A percentile compares a stretch with the other conserved stretches of the same genome.
phyloP scores from a whole-genome alignment of 2,329 filamentous ascomycete species.

The Sclerotinia nivalis region DNA sequence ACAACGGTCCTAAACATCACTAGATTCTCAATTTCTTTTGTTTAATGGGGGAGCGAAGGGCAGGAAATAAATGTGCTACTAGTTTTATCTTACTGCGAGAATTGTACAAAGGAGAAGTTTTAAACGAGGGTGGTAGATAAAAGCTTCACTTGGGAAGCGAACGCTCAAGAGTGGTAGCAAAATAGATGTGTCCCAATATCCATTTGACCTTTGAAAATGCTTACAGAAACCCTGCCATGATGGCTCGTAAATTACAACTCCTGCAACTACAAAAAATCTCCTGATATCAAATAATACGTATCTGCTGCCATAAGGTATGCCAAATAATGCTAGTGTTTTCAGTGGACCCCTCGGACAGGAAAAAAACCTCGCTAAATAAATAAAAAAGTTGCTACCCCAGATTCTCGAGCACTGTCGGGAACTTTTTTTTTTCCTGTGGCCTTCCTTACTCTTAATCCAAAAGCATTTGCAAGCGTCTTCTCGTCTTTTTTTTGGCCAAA shows the following conservation, averaged over 20 bases:
- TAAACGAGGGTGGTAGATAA: slow-evolving; percentile 25
- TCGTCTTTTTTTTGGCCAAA: neutral
- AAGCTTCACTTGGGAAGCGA: slow-evolving; percentile 34
- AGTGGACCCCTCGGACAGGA: slow-evolving; percentile 23
- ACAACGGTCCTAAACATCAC: slow-evolving; percentile 27
- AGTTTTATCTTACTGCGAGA: slow-evolving; percentile 38
- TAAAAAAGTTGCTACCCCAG: slow-evolving; percentile 22
- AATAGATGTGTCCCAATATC: slow-evolving; percentile 41
- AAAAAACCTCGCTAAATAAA: slow-evolving; percentile 27
- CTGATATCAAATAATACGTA: neutral
- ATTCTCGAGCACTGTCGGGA: neutral
- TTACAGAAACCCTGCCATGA: neutral
- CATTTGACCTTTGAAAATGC: slow-evolving; percentile 10
- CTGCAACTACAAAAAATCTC: neutral
- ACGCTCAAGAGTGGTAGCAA: slow-evolving; percentile 27
- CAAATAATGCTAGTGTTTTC: neutral
- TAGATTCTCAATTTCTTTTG: slow-evolving; percentile 37
- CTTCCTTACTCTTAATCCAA: neutral
- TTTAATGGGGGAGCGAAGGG: slow-evolving; percentile 28
- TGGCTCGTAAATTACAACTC: neutral
- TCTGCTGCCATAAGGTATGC: neutral
- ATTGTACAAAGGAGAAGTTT: slow-evolving; percentile 38
- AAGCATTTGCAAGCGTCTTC: neutral
- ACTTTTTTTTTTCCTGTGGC: slow-evolving; percentile 12
- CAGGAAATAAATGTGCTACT: slow-evolving; percentile 40